Base-by-base conservation (phyloP, 208 protist species). In the Crithidia mellificae region DNA sequence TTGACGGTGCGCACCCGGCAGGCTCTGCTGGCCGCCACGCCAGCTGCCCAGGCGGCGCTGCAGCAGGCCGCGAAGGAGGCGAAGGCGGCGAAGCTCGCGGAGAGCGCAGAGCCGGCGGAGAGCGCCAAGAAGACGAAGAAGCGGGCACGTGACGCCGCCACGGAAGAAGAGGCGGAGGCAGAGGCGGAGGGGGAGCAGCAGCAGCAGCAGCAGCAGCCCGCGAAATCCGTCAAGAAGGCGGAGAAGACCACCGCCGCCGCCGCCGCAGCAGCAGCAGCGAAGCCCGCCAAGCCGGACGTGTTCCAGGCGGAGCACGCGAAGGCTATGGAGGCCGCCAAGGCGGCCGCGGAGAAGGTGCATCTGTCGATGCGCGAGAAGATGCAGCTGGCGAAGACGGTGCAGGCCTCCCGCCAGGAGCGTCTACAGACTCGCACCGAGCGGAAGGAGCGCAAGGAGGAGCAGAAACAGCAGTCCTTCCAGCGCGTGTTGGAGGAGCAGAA, bases 401-500 rank as follows among this genome's bases (percentile, higher is more conserved):
- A 94, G 63, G 63, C 76, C 66, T 67, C 81, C 36, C 83, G 89
- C 12, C 68, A 82, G 51, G 80, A 80, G 51, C 74, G 82, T 34
- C 43, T 91, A 50, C 39, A 78, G 39, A 74, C 59, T 0, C 81
- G 85, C 30, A 63, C 55, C 5, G 53, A 64, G 19, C 77, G 85
- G 20, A 81, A 84, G 53, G 83, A 80, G 55, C 50, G 57, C 15
- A 83, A 83, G 63, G 72, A 77, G 41, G 66, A 80, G 52, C 44
- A 74, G 51, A 78, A 75, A 54, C 76, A 86, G 72, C 19, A 76
- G 46, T 79, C 84, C 25, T 93, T 93, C 58, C 63, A 80, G 38
- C 85, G 87, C 27, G 76, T 96, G n/a, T 64, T 96, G 54, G 76
- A 85, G 65, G 80, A 94, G 76, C 88, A 94, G 82, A 90, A 89